Conservation (phyloP, 2,329 filamentous ascomycete genomes). For the Amesomyces nigricolor region DNA sequence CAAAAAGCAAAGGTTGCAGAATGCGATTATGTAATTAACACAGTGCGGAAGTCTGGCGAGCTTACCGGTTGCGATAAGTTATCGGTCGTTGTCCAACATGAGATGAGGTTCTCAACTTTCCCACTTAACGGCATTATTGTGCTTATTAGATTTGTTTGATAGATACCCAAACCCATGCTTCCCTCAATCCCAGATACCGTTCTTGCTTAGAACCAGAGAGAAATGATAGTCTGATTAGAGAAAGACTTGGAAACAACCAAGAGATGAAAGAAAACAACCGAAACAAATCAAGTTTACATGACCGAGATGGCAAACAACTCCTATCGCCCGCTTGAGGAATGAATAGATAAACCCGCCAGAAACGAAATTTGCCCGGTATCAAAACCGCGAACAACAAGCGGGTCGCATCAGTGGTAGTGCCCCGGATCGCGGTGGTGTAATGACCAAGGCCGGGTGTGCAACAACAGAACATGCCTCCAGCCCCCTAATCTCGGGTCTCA, state of each 20-base stretch:
- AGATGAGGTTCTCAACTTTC: too few species aligned
- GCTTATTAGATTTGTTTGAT: too few species aligned
- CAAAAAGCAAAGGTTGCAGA: background rate
- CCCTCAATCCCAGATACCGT: slow-evolving; percentile 9
- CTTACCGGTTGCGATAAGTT: background rate
- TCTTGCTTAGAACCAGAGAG: background rate
- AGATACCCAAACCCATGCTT: background rate
- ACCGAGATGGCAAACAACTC: background rate
- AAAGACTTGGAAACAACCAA: background rate
- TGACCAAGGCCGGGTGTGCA: background rate
- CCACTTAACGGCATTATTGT: background rate
- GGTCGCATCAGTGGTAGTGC: slow-evolving; percentile 2
- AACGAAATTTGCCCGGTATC: slow-evolving; percentile 7
- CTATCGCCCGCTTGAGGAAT: background rate
- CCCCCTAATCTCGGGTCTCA: background rate
- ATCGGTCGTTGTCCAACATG: background rate
- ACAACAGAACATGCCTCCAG: background rate
- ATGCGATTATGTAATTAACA: slow-evolving; percentile 4
- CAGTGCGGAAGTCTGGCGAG: background rate
- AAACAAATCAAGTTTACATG: background rate
- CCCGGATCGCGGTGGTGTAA: too few species aligned
- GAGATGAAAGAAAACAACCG: background rate
- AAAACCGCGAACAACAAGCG: slow-evolving; percentile 6
- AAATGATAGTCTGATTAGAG: background rate
- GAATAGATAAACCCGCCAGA: background rate